phyloP scores from a whole-genome alignment of 148 eudicot species.

The Polygonum aviculare region DNA sequence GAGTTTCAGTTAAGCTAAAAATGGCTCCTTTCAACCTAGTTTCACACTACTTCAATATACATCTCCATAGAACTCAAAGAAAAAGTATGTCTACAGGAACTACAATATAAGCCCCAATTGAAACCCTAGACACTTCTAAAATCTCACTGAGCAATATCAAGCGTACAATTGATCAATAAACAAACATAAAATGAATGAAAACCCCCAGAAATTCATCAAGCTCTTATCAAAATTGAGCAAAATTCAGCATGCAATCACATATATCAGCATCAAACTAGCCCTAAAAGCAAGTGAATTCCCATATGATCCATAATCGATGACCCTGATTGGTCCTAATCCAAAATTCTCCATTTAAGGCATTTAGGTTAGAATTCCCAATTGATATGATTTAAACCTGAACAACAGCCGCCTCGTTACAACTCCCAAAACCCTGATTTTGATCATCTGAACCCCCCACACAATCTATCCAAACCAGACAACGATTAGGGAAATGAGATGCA shows the following conservation, averaged over 20 bases:
- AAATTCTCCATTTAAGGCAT: not conserved
- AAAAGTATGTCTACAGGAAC: too few species aligned
- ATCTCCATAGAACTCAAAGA: not conserved
- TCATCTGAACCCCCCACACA: not conserved
- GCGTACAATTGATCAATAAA: not conserved
- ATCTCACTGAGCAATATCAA: not conserved
- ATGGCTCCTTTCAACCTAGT: not conserved
- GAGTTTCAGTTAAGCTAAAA: not conserved
- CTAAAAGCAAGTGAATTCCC: slow-evolving; percentile 1
- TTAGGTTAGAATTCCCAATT: not conserved
- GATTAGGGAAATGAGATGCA: slow-evolving; percentile 6
- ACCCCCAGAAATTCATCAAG: not conserved
- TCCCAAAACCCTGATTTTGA: slow-evolving; percentile 1
- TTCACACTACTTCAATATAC: not conserved
- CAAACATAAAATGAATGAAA: not conserved
- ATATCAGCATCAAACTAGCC: not conserved
- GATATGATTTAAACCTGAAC: not conserved
- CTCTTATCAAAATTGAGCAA: not conserved
- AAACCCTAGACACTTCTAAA: not conserved
- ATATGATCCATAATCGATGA: not conserved
- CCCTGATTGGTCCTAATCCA: not conserved
- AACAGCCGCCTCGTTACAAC: not conserved
- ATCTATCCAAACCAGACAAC: not conserved
- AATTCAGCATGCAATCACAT: not conserved
- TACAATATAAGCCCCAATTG: not conserved